A percentile compares a stretch with the other conserved stretches of the same genome.
Conservation (phyloP, 495 filamentous ascomycete genomes). For the Penicillium mononematosum region DNA sequence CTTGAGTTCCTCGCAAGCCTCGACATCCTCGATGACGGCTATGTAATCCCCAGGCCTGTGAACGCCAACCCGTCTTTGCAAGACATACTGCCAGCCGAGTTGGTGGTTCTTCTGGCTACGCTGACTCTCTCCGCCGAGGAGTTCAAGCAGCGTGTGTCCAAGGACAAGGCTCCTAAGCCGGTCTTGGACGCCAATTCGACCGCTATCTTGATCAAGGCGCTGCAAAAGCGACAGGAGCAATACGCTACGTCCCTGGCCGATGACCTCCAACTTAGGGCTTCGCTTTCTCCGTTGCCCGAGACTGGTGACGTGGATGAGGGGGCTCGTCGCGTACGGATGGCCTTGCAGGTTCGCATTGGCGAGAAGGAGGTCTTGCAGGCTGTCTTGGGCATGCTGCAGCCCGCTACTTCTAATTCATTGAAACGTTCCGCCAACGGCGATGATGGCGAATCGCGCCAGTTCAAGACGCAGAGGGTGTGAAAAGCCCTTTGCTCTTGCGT, state of each 20-base stretch:
- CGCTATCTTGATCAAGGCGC: slow-evolving; percentile 31
- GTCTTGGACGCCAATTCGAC: slow-evolving; percentile 30
- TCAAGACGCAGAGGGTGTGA: slow-evolving; percentile 42
- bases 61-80: slow-evolving; percentile 32
- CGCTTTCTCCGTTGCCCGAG: slow-evolving; percentile 24
- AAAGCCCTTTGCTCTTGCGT: slow-evolving; percentile 10
- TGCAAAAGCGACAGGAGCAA: slow-evolving; percentile 35
- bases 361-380: slow-evolving; percentile 72
- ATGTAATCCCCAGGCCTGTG: slow-evolving; percentile 45
- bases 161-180: slow-evolving; percentile 50
- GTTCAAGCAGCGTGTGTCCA: slow-evolving; percentile 36
- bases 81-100: slow-evolving; percentile 47
- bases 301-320: slow-evolving; percentile 26
- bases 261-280: slow-evolving; percentile 55
- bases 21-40: slow-evolving; percentile 55
- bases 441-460: slow-evolving; percentile 33
- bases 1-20: slow-evolving; percentile 50
- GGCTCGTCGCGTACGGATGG: slow-evolving; percentile 57
- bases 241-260: slow-evolving; percentile 65
- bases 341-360: slow-evolving; percentile 71
- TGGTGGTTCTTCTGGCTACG: slow-evolving; percentile 49
- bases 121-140: slow-evolving; percentile 44
- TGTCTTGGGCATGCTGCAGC: slow-evolving; percentile 40
- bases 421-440: slow-evolving; percentile 32
- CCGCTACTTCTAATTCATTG: slow-evolving; percentile 22